These are phyloP conservation scores for Fraxinus floribunda DNA, from an alignment of 305 asterid genomes.

Conservation along the genomic window DNA sequence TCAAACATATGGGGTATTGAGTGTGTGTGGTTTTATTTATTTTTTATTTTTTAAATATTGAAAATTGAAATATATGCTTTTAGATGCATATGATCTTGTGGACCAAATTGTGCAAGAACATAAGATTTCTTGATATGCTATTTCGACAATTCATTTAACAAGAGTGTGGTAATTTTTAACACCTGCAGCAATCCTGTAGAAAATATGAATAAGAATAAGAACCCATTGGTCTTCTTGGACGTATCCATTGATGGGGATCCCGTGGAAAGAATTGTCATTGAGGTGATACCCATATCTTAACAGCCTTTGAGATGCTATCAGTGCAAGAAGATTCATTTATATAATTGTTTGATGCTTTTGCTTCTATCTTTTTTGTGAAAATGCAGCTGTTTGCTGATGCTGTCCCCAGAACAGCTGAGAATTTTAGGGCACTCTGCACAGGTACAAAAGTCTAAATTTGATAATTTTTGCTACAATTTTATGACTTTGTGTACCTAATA, in stretches of 20 bases:
- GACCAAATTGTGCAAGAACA: background rate
- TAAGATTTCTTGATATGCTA: background rate
- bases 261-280: conserved; percentile 65
- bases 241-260: conserved; percentile 70
- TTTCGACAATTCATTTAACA: background rate
- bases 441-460: conserved; percentile 40
- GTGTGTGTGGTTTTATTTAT: too few relatives aligned
- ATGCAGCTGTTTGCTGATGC: conserved; percentile 87
- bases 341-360: background rate
- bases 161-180: background rate
- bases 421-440: conserved; percentile 92
- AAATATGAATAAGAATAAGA: conserved; percentile 57
- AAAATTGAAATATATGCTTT: background rate
- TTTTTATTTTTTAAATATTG: background rate
- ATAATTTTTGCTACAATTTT: conserved; percentile 3
- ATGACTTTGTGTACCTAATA: background rate
- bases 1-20: background rate
- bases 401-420: conserved; percentile 95
- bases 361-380: conserved; percentile 19
- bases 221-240: conserved; percentile 74
- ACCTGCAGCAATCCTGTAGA: conserved; percentile 26
- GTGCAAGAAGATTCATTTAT: background rate
- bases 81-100: background rate
- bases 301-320: conserved; percentile 8
- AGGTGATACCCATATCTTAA: conserved; percentile 45